Evolutionary conservation across 768 basidiomycete species (phyloP).

Genomic region (Leccinum aurantiacum): DNA sequence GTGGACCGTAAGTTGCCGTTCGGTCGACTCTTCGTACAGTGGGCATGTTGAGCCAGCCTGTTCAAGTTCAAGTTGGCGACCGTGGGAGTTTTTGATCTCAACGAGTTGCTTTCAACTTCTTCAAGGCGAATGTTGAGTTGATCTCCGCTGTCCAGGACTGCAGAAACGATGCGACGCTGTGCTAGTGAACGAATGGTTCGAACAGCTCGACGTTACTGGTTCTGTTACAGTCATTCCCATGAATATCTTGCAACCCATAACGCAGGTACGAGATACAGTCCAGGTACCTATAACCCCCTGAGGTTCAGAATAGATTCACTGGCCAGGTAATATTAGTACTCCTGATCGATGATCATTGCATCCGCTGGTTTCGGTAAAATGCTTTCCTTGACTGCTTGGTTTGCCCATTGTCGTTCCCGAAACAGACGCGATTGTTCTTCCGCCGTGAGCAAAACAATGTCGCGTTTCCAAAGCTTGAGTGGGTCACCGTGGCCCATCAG

Average conservation of each 20-base stretch:
- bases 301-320: slow-evolving; percentile 9
- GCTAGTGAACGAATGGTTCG: slow-evolving; percentile 41
- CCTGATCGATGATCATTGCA: slow-evolving; percentile 32
- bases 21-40: too few relatives aligned
- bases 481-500: slow-evolving; percentile 31
- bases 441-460: slow-evolving; percentile 45
- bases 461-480: slow-evolving; percentile 49
- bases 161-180: slow-evolving; percentile 38
- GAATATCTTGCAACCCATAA: slow-evolving; percentile 12
- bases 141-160: slow-evolving; percentile 36
- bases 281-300: neutral
- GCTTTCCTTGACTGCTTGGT: slow-evolving; percentile 31
- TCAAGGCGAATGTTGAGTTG: slow-evolving; percentile 44
- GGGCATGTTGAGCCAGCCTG: too few relatives aligned
- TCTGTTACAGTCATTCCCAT: slow-evolving; percentile 27
- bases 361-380: slow-evolving; percentile 45
- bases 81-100: too few relatives aligned
- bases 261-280: slow-evolving; percentile 10
- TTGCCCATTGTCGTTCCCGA: slow-evolving; percentile 21
- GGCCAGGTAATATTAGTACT: slow-evolving; percentile 23
- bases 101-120: too few relatives aligned
- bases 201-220: slow-evolving; percentile 31
- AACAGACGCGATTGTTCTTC: slow-evolving; percentile 39
- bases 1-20: too few relatives aligned
- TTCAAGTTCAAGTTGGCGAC: too few relatives aligned